Conservation (phyloP, 768 basidiomycete genomes). For the Termitomyces sp. region DNA sequence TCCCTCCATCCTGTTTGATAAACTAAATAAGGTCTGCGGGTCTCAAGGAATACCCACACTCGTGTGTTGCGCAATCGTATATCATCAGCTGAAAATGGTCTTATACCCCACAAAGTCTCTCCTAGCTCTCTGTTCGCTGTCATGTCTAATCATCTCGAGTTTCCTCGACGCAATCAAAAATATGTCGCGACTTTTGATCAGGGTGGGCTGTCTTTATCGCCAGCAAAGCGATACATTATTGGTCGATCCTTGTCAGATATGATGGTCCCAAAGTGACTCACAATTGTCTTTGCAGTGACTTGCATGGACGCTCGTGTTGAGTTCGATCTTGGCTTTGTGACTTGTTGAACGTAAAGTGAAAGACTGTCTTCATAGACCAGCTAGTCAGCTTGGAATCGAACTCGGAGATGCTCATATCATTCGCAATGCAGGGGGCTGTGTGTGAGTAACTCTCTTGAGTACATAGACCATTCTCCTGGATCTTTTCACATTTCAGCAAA, state of each 20-base stretch:
- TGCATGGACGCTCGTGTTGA: background rate
- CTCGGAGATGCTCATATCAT: conserved; percentile 72
- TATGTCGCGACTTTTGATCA: conserved; percentile 48
- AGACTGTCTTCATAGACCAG: conserved; percentile 36
- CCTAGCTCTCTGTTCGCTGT: background rate
- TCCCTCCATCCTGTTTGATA: background rate
- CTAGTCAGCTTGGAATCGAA: conserved; percentile 53
- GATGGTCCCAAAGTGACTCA: background rate
- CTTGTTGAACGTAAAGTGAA: background rate
- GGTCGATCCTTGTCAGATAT: background rate
- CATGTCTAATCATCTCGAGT: conserved; percentile 28
- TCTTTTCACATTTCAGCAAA: conserved; percentile 30
- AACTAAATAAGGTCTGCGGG: background rate
- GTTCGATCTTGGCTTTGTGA: background rate
- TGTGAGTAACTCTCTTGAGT: conserved; percentile 35
- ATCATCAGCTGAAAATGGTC: background rate
- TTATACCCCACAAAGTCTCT: background rate
- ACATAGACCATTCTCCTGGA: background rate
- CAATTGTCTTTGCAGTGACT: background rate
- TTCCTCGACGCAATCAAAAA: conserved; percentile 35
- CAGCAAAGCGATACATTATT: conserved; percentile 27
- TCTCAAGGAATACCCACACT: background rate
- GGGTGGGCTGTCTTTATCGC: conserved; percentile 30
- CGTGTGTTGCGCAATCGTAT: background rate
- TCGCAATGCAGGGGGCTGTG: conserved; percentile 67